These are phyloP conservation scores for Phycomyces blakesleeanus DNA, from an alignment of 192 early-diverging fungal species.

Conservation along the genomic window DNA sequence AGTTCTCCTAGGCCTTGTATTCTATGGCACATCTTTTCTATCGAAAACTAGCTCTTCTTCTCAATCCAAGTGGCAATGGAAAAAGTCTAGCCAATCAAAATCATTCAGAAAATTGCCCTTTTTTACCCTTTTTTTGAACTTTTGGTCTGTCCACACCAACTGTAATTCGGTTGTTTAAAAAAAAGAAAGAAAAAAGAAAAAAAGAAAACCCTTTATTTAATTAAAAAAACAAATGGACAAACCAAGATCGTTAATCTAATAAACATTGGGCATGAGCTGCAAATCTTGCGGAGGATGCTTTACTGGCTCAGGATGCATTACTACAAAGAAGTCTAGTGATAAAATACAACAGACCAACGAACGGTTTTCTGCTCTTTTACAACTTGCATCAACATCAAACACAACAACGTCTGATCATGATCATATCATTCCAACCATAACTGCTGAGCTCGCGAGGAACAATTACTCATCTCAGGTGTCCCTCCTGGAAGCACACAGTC, in stretches of 20 bases:
- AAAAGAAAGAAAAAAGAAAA: not conserved
- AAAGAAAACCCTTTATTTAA: not conserved
- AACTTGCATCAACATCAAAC: slow-evolving; percentile 5
- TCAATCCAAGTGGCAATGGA: no score
- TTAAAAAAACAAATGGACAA: no score
- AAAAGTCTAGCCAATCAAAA: no score
- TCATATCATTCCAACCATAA: slow-evolving; percentile 27
- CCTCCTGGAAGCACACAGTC: slow-evolving; percentile 12
- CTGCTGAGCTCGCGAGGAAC: slow-evolving; percentile 9
- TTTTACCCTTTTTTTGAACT: no score
- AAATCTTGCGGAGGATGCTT: slow-evolving; percentile 26
- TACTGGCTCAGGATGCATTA: slow-evolving; percentile 19
- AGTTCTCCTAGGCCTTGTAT: no score
- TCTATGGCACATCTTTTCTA: no score
- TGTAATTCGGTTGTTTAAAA: no score
- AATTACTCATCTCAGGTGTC: slow-evolving; percentile 25
- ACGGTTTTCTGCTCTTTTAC: not conserved
- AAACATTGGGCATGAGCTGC: slow-evolving; percentile 22
- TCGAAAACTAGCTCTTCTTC: no score
- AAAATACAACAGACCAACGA: not conserved
- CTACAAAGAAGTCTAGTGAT: slow-evolving; percentile 1
- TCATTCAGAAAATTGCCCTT: no score
- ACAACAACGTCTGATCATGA: slow-evolving; percentile 3
- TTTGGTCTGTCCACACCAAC: no score
- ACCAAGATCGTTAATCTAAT: not conserved